Evolutionary conservation across 441 rosid species (phyloP).

Genomic region (Macaranga tanarius): DNA sequence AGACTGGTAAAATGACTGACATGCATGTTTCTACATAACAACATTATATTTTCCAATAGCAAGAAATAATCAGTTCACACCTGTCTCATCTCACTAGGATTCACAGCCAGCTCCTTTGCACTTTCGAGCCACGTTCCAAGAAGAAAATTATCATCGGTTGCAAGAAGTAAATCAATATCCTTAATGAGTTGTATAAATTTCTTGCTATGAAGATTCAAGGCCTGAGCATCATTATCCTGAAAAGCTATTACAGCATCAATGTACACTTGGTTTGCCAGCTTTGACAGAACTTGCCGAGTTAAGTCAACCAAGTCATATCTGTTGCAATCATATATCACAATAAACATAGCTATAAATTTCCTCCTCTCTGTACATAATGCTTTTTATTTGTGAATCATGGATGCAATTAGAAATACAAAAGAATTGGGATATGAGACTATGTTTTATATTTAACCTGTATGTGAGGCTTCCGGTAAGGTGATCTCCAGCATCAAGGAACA

Average conservation of each 20-base stretch:
- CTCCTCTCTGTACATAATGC: not conserved
- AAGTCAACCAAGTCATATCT: constrained; percentile 95
- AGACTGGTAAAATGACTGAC: too few relatives aligned
- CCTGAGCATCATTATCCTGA: constrained; percentile 45
- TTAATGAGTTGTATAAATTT: constrained; percentile 68
- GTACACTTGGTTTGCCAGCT: constrained; percentile 82
- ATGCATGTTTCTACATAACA: too few relatives aligned
- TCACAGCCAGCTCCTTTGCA: constrained; percentile 62
- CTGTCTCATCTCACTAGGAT: constrained; percentile 64
- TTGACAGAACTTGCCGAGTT: constrained; percentile 89
- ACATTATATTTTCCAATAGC: too few relatives aligned
- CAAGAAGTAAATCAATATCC: constrained; percentile 77
- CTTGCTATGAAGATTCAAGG: constrained; percentile 45
- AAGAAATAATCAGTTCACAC: constrained; percentile 34
- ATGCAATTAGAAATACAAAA: not conserved
- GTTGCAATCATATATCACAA: constrained; percentile 24
- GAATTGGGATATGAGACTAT: not conserved
- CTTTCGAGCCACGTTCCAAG: constrained; percentile 94
- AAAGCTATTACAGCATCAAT: constrained; percentile 66
- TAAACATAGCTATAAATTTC: not conserved
- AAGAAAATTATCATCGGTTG: constrained; percentile 77
- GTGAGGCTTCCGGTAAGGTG: constrained; percentile 65
- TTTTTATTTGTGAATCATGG: not conserved
- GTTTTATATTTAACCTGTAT: constrained; percentile 52
- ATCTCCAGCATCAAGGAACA: constrained; percentile 73